Percentiles rank a stretch among this genome's conserved stretches.
These are phyloP conservation scores for Desmodesmus armatus DNA, from an alignment of 139 green algal genomes.

Conservation along the genomic window DNA sequence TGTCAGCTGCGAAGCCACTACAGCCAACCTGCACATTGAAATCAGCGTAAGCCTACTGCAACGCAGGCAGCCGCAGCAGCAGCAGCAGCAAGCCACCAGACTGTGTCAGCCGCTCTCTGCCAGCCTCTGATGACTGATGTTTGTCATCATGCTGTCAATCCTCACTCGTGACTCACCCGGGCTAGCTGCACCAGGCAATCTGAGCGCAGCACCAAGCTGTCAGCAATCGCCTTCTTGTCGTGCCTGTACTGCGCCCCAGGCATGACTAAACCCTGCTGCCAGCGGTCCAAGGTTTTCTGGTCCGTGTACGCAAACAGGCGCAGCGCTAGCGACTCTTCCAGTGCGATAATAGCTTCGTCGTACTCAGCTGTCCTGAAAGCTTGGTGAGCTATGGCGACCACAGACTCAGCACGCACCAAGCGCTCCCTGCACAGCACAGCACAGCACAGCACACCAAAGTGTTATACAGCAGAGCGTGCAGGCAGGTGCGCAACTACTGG, in stretches of 20 bases:
- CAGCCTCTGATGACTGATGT: too few relatives aligned
- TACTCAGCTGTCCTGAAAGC: slow-evolving; percentile 41
- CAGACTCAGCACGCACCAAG: slow-evolving; percentile 33
- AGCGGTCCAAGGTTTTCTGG: slow-evolving; percentile 41
- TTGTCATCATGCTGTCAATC: too few relatives aligned
- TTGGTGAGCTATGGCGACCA: slow-evolving; percentile 44
- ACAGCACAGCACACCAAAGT: too few relatives aligned
- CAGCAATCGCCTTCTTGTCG: slow-evolving; percentile 47
- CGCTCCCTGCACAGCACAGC: slow-evolving; percentile 46
- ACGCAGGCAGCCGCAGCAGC: neutral
- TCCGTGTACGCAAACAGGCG: slow-evolving; percentile 48
- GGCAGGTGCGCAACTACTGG: too few relatives aligned
- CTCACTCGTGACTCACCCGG: slow-evolving; percentile 24
- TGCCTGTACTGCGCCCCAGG: slow-evolving; percentile 36
- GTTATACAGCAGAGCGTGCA: too few relatives aligned
- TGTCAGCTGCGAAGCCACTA: too few relatives aligned
- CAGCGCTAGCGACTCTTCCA: slow-evolving; percentile 46
- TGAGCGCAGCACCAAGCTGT: slow-evolving; percentile 47
- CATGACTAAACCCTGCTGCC: slow-evolving; percentile 48
- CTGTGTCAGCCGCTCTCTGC: too few relatives aligned
- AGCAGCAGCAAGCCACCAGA: too few relatives aligned
- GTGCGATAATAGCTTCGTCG: slow-evolving; percentile 47
- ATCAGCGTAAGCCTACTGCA: neutral
- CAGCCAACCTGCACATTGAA: too few relatives aligned
- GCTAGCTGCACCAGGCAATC: slow-evolving; percentile 50